Base-by-base conservation (phyloP, 371 early-diverging fungal species). In the Synchytrium microbalum region DNA sequence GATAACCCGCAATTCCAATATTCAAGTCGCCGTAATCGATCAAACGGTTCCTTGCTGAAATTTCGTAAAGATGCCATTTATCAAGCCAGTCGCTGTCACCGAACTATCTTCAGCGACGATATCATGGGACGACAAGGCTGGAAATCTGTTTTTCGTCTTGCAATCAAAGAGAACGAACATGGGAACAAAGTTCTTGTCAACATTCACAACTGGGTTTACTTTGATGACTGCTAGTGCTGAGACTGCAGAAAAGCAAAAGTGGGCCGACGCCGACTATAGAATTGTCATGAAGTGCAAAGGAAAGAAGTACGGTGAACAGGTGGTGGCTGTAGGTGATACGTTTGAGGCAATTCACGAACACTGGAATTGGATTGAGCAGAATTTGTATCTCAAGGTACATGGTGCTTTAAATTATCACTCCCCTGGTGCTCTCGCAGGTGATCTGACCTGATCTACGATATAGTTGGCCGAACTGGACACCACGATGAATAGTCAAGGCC, bases 361-460 rank as follows among this genome's bases (percentile, higher is more conserved):
- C 66, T 79, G 82, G 82, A 81, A 81, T 59, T 79, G 79, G 78
- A 74, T 81, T 29, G 82, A 81, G 64, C 33, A 69, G 55, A 76
- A 79, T 57, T 63, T 76, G 60, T 72, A 72, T 33, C 31, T 69
- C 33, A 79, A 81, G 70, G 78, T 79, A 54, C 46, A 2, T 14
- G 26, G 51, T 8, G 25, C 13, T 10, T 24, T 3, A 3, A 32
- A 31, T 28, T 27, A 1, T 58, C n/a, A 27, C 54, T 60, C 23
- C 61, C 33, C 51, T 53, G 54, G 53, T 56, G 51, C 53, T 58
- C 51, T 28, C 26, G 28, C 30, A 67, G 26, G 25, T 26, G 30
- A 54, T 65, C n/a, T 62, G 62, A 5, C 62, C 16, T 27, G 8
- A 28, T 26, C 10, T 32, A 24, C 58, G 59, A 69, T 62, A 1